Evolutionary conservation across 495 filamentous ascomycete genomes (phyloP).

Genomic region (Xylaria telfairii): DNA sequence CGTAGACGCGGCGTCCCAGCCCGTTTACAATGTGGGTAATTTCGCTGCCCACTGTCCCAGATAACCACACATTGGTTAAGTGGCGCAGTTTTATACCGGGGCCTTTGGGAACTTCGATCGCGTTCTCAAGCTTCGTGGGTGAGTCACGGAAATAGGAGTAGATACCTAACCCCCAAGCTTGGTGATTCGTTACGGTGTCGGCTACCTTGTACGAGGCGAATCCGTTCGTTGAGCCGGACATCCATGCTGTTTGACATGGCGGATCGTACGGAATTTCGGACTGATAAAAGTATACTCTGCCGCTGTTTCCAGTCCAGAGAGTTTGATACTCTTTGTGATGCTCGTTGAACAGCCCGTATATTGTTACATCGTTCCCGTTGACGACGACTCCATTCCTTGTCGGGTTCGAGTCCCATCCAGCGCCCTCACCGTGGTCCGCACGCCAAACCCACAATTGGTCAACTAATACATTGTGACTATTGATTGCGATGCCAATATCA

Average conservation of each 20-base stretch:
- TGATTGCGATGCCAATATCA: slow-evolving; percentile 39
- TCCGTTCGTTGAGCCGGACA: slow-evolving; percentile 34
- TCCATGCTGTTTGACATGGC: slow-evolving; percentile 39
- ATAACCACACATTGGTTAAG: slow-evolving; percentile 40
- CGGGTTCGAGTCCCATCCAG: slow-evolving; percentile 35
- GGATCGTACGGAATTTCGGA: slow-evolving; percentile 43
- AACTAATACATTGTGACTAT: slow-evolving; percentile 37
- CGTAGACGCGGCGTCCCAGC: slow-evolving; percentile 34
- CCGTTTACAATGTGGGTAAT: slow-evolving; percentile 40
- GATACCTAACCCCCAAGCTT: slow-evolving; percentile 41
- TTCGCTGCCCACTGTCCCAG: slow-evolving; percentile 34
- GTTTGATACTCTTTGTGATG: slow-evolving; percentile 42
- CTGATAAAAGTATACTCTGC: slow-evolving; percentile 42
- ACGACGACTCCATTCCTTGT: slow-evolving; percentile 41
- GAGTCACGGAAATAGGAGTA: slow-evolving; percentile 44
- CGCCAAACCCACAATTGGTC: slow-evolving; percentile 44
- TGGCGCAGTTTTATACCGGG: slow-evolving; percentile 37
- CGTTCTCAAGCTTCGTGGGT: slow-evolving; percentile 41
- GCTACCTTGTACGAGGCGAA: slow-evolving; percentile 43
- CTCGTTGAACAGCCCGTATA: slow-evolving; percentile 43
- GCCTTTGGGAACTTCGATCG: slow-evolving; percentile 35
- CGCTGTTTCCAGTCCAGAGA: slow-evolving; percentile 41
- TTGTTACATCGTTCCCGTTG: slow-evolving; percentile 39
- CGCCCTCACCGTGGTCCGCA: slow-evolving; percentile 40
- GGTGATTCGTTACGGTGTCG: slow-evolving; percentile 34